Conservation (phyloP, 2,329 filamentous ascomycete species). For the Huntiella abstrusa region DNA sequence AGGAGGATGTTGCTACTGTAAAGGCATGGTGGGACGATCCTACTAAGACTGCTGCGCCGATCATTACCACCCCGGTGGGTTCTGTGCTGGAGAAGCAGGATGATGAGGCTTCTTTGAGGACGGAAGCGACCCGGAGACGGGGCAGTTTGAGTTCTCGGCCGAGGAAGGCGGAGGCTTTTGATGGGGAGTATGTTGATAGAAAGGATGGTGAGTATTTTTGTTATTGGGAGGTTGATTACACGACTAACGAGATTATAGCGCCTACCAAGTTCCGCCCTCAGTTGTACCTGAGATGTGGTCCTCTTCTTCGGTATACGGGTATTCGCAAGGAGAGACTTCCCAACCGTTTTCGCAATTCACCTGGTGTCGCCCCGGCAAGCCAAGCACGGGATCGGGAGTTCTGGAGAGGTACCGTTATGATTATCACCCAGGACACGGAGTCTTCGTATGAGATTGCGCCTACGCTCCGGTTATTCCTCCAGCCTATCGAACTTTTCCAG, state of each 20-base stretch:
- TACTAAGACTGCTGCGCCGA: not conserved
- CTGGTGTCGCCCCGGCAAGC: slow-evolving; percentile 4
- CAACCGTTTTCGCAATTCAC: slow-evolving; percentile 19
- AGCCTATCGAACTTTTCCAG: slow-evolving; percentile 65
- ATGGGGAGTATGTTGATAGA: slow-evolving; percentile 47
- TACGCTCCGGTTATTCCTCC: slow-evolving; percentile 65
- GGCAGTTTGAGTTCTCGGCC: slow-evolving; percentile 28
- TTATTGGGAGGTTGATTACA: slow-evolving; percentile 10
- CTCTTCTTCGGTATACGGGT: slow-evolving; percentile 75
- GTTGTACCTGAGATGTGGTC: slow-evolving; percentile 76
- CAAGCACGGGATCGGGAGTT: slow-evolving; percentile 43
- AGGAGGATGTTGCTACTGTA: slow-evolving; percentile 17
- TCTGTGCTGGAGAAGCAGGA: not conserved
- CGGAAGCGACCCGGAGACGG: slow-evolving; percentile 22
- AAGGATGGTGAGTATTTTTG: slow-evolving; percentile 26
- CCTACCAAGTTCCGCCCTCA: slow-evolving; percentile 64
- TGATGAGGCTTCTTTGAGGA: not conserved
- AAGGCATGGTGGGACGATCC: slow-evolving; percentile 63
- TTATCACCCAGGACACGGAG: slow-evolving; percentile 69
- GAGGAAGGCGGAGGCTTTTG: slow-evolving; percentile 43
- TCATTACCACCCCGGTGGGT: not conserved
- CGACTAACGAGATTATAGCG: slow-evolving; percentile 17
- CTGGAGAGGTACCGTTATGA: slow-evolving; percentile 90
- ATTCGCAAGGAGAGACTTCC: slow-evolving; percentile 44
- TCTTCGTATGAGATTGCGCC: slow-evolving; percentile 70